Evolutionary conservation across 2,329 filamentous ascomycete genomes (phyloP).

Genomic region (Diaporthe sp.): DNA sequence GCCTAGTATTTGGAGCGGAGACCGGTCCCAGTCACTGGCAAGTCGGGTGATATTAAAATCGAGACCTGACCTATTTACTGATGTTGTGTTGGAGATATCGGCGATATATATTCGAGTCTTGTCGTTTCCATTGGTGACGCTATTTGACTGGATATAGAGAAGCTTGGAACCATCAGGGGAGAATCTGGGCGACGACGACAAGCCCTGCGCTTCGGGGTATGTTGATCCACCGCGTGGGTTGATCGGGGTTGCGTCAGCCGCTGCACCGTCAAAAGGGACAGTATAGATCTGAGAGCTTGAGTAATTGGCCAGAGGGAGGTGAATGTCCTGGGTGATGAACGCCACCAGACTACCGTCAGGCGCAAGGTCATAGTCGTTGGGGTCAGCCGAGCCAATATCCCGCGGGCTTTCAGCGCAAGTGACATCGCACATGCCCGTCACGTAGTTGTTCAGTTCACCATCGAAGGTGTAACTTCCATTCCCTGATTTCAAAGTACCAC

Average conservation of each 20-base stretch:
- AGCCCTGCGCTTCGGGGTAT: constrained; percentile 1
- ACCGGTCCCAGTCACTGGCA: constrained; percentile 10
- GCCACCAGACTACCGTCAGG: constrained; percentile 2
- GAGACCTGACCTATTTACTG: too few species aligned
- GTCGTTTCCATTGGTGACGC: background rate
- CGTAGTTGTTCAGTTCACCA: constrained; percentile 6
- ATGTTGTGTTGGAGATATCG: background rate
- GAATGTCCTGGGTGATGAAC: constrained; percentile 3
- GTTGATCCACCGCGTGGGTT: background rate
- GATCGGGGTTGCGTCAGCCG: background rate
- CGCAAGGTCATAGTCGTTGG: constrained; percentile 3
- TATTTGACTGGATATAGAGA: background rate
- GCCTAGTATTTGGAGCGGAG: constrained; percentile 14
- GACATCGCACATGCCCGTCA: background rate
- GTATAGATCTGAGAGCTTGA: constrained; percentile 3
- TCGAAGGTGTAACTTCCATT: constrained; percentile 7
- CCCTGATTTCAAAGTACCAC: background rate
- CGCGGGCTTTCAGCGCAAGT: constrained; percentile 7
- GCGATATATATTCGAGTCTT: background rate
- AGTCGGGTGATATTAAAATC: constrained; percentile 4
- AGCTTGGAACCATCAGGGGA: constrained; percentile 22
- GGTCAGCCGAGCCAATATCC: background rate
- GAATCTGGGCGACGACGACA: constrained; percentile 3
- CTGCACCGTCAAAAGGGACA: background rate
- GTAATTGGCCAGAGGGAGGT: background rate